Conservation (phyloP, 176 grass and related monocot genomes). For the Pharus latifolius region DNA sequence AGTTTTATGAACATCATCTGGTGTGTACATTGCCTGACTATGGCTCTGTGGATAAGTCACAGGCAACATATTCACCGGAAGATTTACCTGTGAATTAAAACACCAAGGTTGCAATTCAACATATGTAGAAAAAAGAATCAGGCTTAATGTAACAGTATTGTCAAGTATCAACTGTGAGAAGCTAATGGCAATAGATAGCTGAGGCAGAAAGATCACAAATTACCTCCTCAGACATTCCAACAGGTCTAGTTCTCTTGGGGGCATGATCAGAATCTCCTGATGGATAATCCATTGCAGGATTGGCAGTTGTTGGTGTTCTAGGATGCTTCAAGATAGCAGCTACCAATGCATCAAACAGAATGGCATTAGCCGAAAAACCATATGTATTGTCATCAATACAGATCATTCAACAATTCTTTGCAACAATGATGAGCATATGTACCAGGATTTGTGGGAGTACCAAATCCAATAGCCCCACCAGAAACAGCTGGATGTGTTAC, state of each 20-base stretch:
- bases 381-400: neutral
- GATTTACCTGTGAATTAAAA: constrained; percentile 62
- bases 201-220: constrained; percentile 1
- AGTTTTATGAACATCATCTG: constrained; percentile 87
- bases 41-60: constrained; percentile 80
- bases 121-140: neutral
- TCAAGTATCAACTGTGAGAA: neutral
- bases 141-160: neutral
- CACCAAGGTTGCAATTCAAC: constrained; percentile 7
- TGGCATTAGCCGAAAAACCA: neutral
- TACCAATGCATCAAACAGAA: constrained; percentile 14
- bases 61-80: constrained; percentile 76
- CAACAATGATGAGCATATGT: constrained; percentile 14
- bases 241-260: constrained; percentile 76
- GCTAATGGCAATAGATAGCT: neutral
- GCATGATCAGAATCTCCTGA: constrained; percentile 91
- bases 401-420: constrained; percentile 13
- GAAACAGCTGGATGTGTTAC: constrained; percentile 73
- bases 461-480: constrained; percentile 88
- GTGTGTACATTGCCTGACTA: constrained; percentile 44
- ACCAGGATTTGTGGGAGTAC: constrained; percentile 88
- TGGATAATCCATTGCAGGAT: constrained; percentile 73
- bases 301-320: constrained; percentile 59
- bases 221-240: constrained; percentile 95
- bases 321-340: constrained; percentile 89